These are phyloP conservation scores for Arthrobotrys megalospora DNA, from an alignment of 2,329 filamentous ascomycete species.

Conservation along the genomic window DNA sequence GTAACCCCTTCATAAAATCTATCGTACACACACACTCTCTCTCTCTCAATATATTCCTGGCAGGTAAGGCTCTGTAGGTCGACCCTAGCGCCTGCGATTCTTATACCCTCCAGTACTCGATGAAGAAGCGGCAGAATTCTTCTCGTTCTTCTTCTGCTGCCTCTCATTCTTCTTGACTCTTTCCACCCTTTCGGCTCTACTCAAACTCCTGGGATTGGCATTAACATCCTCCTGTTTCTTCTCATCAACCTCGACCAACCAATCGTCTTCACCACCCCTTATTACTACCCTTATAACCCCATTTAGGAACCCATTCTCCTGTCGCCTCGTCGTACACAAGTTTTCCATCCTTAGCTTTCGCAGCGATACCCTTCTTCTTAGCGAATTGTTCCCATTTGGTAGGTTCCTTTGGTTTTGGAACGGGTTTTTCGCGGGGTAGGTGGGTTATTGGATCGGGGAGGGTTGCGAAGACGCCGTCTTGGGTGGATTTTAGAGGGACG, in stretches of 20 bases:
- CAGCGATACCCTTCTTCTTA: conserved; percentile 94
- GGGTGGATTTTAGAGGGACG: conserved; percentile 81
- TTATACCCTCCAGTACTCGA: conserved; percentile 38
- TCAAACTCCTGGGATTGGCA: conserved; percentile 70
- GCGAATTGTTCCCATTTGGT: conserved; percentile 98
- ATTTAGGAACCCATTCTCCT: conserved; percentile 92
- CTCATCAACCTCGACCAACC: conserved; percentile 92
- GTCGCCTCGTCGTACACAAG: conserved; percentile 86
- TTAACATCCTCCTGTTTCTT: conserved; percentile 77
- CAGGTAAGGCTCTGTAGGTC: not conserved
- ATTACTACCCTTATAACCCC: conserved; percentile 93
- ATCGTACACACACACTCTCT: conserved; percentile 42
- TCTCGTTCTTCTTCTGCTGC: conserved; percentile 77
- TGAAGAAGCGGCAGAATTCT: conserved; percentile 67
- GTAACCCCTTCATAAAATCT: conserved; percentile 25
- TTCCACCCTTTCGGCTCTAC: conserved; percentile 76
- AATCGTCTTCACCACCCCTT: conserved; percentile 86
- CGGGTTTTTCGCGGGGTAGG: conserved; percentile 90
- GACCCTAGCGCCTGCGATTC: conserved; percentile 49
- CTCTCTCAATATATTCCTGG: not conserved
- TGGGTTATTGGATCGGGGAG: conserved; percentile 80
- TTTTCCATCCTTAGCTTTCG: conserved; percentile 86
- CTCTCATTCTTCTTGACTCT: conserved; percentile 79
- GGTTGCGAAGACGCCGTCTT: conserved; percentile 80
- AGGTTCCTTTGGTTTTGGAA: conserved; percentile 83